Percentiles rank a stretch among this genome's conserved stretches.
phyloP scores from a whole-genome alignment of 2,329 filamentous ascomycete genomes.

The Rhinocladiella mackenziei region DNA sequence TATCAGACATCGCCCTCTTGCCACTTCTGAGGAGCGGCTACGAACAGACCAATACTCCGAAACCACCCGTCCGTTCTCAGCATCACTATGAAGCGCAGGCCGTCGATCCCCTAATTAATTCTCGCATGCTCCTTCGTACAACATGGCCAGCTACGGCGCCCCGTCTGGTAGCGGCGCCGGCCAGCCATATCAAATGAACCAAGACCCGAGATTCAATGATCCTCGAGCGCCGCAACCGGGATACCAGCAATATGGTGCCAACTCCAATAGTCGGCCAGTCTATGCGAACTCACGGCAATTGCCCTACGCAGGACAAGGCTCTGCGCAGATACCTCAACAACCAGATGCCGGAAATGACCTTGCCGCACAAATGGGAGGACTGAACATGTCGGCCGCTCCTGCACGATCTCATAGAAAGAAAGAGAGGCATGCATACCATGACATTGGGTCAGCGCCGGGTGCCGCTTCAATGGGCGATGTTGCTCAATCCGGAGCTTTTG shows the following conservation, averaged over 20 bases:
- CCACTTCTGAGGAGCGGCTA: not conserved
- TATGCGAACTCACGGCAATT: slow-evolving; percentile 15
- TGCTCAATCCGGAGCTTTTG: slow-evolving; percentile 2
- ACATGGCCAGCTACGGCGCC: slow-evolving; percentile 25
- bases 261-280: slow-evolving; percentile 14
- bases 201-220: slow-evolving; percentile 21
- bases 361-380: slow-evolving; percentile 68
- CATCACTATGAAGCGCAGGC: slow-evolving; percentile 20
- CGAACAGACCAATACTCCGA: not conserved
- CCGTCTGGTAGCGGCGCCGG: slow-evolving; percentile 20
- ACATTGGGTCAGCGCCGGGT: slow-evolving; percentile 65
- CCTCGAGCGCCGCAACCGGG: slow-evolving; percentile 20
- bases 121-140: slow-evolving; percentile 1
- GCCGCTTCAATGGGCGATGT: slow-evolving; percentile 37
- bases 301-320: slow-evolving; percentile 7
- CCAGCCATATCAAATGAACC: slow-evolving; percentile 18
- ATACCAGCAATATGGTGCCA: slow-evolving; percentile 16
- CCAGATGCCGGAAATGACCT: slow-evolving; percentile 34
- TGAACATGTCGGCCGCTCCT: slow-evolving; percentile 59
- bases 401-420: slow-evolving; percentile 70
- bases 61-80: not conserved
- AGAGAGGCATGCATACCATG: slow-evolving; percentile 88
- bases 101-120: slow-evolving; percentile 9
- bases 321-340: slow-evolving; percentile 13
- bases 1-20: too few species aligned